These are phyloP conservation scores for Psilocybe cubensis DNA, from an alignment of 768 basidiomycete species.

Conservation along the genomic window DNA sequence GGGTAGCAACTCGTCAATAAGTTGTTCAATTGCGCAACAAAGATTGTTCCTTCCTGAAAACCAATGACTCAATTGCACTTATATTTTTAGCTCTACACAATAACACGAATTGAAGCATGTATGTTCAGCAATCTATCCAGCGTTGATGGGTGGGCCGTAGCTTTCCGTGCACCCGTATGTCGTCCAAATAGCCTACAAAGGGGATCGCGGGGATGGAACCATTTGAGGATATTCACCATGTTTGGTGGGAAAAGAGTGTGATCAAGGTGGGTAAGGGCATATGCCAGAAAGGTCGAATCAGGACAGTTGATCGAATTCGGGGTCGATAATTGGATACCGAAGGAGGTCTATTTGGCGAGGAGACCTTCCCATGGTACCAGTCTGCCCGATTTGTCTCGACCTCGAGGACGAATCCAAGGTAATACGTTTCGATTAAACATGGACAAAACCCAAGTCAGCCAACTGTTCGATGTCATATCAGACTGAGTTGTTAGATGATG, in stretches of 20 bases:
- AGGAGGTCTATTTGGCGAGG: slow-evolving; percentile 1
- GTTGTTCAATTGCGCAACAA: not conserved
- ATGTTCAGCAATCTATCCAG: not conserved
- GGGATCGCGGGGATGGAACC: not conserved
- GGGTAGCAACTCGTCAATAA: not conserved
- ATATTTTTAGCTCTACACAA: not conserved
- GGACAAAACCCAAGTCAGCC: slow-evolving; percentile 5
- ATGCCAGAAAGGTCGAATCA: slow-evolving; percentile 5
- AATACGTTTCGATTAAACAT: slow-evolving; percentile 9
- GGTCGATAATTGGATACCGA: slow-evolving; percentile 11
- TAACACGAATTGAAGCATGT: not conserved
- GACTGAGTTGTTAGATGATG: not conserved
- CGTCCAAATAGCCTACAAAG: not conserved
- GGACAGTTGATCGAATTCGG: slow-evolving; percentile 9
- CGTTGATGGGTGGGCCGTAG: no score
- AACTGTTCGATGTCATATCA: not conserved
- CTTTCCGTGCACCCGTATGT: not conserved
- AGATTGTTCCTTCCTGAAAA: not conserved
- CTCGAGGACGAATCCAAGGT: slow-evolving; percentile 16
- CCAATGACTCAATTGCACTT: not conserved
- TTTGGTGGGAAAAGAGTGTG: not conserved
- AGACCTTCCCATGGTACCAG: slow-evolving; percentile 17
- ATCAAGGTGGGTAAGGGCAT: not conserved
- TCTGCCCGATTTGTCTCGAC: slow-evolving; percentile 5
- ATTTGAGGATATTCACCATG: not conserved